Evolutionary conservation across 371 early-diverging fungal species (phyloP), one percentile per base, ranked within the genome.

Genomic region (Rhizopus stolonifer): DNA sequence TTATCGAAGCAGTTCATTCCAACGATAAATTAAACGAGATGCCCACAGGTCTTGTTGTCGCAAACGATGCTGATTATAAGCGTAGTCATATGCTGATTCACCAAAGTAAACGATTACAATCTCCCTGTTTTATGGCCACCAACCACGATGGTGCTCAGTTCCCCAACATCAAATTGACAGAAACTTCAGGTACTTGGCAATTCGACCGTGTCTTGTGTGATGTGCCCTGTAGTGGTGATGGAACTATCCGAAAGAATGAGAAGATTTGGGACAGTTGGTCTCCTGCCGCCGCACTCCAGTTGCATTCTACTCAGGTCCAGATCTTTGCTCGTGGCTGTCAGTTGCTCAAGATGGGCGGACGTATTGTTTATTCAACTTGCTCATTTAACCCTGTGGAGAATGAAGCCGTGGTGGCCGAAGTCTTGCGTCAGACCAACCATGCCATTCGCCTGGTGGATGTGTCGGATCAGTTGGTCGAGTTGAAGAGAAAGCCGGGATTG

Each of bases 151-250:
- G 92, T 24, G 83, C 91, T 46, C 79, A 83, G 52, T 95, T 98
- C 74, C 99, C 99, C 10, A 83, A 80, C 51, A 74, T 92, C 51
- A 79, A 79, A 54, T 65, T 76, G 4, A 57, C 57, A 25, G 52
- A 46, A 18, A 54, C 58, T 0, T 63, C 62, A 25, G 46, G 44
- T 15, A 9, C 23, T 21, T 72, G 88, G 54, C 83, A 82, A 64
- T 98, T 99, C 80, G 99, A 99, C 64, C 88, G 97, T 53, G 92
- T 99, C 31, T 80, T 99, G 44, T 91, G 92, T 59, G 99, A 99
- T 82, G 99, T 99, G 0, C 99, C 99, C 1, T 98, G 98, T 40
- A 84, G 96, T 56, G 97, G 99, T 47, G 99, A 99, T 72, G 99
- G 99, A 43, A 99, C 99, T 1, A 67, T 98, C 33, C 86, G 99